Base-by-base conservation (phyloP, 345 rosid genomes). In the Capsella bursapastoris region DNA sequence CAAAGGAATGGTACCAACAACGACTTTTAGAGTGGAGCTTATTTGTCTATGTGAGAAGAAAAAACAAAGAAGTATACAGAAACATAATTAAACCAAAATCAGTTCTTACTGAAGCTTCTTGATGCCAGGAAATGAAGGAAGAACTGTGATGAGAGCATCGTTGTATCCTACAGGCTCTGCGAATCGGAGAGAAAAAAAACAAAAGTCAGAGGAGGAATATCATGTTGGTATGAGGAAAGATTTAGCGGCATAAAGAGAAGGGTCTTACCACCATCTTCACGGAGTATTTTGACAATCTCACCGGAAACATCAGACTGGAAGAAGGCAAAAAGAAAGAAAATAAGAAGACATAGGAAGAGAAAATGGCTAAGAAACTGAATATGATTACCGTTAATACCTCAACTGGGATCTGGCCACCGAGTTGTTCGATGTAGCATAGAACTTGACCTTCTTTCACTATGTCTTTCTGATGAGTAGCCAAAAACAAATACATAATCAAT, bases 161-260 rank as follows among this genome's bases (percentile, higher is more conserved):
- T 88, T 86, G 37, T 87, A 89, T 72, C 97, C 98, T 22, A 93
- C 88, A 2, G 96, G 87, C 62, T 90, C 97, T 93, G 96, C 59
- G 7, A 44, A 67, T 29, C 14, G 25, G 25, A 22, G 4, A 32
- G 22, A 8, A 8, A n/a, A 13, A 43, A 61, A 45, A 4, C 8
- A 11, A 58, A 50, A 32, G 71, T 61, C 11, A 27, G 38, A 44
- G 31, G 71, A 14, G 27, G 5, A 16, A 53, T 0, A 0, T n/a
- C 2, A 45, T 45, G 7, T 1, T 10, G 1, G 16, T 29, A 29
- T 1, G 72, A 15, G 29, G n/a, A 55, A 57, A 6, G 12, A 50
- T 50, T 58, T 43, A 25, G 13, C 5, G 0, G 28, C 3, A 58
- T 8, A 4, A 34, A 10, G 8, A 4, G 68, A 8, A 34, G 13